Evolutionary conservation across 805 yeast genomes (phyloP).

Genomic region (Yamadazyma scolyti): DNA sequence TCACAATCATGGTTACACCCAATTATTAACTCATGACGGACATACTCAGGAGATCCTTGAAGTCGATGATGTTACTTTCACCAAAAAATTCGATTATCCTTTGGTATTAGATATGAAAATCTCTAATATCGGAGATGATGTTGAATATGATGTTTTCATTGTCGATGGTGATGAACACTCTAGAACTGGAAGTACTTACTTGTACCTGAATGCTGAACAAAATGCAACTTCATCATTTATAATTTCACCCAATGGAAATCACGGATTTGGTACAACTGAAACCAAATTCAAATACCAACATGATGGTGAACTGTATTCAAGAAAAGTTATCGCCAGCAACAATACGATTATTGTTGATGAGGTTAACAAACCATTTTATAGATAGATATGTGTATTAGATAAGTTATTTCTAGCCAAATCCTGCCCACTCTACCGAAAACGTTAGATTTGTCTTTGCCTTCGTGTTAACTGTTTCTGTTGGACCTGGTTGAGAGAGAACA

Average conservation of each 20-base stretch:
- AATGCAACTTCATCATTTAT: constrained; percentile 27
- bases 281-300: constrained; percentile 28
- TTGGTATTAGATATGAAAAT: constrained; percentile 14
- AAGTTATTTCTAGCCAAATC: constrained; percentile 61
- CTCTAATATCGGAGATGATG: neutral
- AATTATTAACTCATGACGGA: constrained; percentile 26
- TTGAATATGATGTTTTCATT: constrained; percentile 1
- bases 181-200: too few species aligned
- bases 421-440: constrained; percentile 93
- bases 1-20: constrained; percentile 35
- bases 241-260: constrained; percentile 23
- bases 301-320: constrained; percentile 16
- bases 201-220: constrained; percentile 16
- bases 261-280: constrained; percentile 27
- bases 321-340: constrained; percentile 31
- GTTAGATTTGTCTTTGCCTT: constrained; percentile 1
- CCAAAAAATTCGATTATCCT: constrained; percentile 22
- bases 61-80: neutral
- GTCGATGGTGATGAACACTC: constrained; percentile 1
- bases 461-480: constrained; percentile 2
- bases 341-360: constrained; percentile 11
- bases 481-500: constrained; percentile 50
- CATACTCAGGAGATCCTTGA: neutral
- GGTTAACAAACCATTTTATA: neutral
- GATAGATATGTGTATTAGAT: too few species aligned